phyloP scores from a whole-genome alignment of 2,329 filamentous ascomycete species.

The Atkinsonella texensis region DNA sequence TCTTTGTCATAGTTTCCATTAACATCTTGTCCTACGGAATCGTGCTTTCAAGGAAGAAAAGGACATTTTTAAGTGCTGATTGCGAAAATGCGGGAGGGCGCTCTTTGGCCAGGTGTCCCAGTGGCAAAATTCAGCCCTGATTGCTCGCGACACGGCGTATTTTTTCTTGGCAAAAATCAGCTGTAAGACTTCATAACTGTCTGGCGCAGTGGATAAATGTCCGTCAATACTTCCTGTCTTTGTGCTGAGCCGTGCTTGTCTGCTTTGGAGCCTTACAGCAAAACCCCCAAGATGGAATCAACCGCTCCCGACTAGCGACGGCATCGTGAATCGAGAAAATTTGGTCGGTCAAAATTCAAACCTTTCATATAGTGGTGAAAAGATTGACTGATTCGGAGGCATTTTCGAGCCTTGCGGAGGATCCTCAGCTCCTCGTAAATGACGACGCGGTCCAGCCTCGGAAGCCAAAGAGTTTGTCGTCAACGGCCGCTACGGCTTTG shows the following conservation, averaged over 20 bases:
- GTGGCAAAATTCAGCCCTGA: too few relatives aligned
- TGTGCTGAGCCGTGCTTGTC: background rate
- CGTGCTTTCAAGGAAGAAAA: too few relatives aligned
- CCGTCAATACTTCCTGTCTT: background rate
- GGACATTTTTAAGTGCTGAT: too few relatives aligned
- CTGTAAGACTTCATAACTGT: too few relatives aligned
- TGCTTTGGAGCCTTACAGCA: background rate
- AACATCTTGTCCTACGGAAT: too few relatives aligned
- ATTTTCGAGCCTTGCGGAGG: background rate
- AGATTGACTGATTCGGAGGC: background rate
- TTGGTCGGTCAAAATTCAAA: background rate
- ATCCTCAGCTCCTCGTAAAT: background rate
- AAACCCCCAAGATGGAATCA: conserved; percentile 3
- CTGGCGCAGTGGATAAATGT: background rate
- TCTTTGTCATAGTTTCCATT: too few relatives aligned
- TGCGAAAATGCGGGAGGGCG: too few relatives aligned
- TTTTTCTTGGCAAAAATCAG: too few relatives aligned
- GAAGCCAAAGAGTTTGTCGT: background rate
- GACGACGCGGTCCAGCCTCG: conserved; percentile 4
- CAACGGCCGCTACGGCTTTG: background rate
- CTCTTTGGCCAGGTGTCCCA: too few relatives aligned
- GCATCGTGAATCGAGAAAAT: background rate
- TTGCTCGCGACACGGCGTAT: too few relatives aligned
- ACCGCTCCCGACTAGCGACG: conserved; percentile 6
- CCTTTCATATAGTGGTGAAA: conserved; percentile 3